phyloP scores from a whole-genome alignment of 1,284 basidiomycete genomes.

The Moniliophthora roreri region DNA sequence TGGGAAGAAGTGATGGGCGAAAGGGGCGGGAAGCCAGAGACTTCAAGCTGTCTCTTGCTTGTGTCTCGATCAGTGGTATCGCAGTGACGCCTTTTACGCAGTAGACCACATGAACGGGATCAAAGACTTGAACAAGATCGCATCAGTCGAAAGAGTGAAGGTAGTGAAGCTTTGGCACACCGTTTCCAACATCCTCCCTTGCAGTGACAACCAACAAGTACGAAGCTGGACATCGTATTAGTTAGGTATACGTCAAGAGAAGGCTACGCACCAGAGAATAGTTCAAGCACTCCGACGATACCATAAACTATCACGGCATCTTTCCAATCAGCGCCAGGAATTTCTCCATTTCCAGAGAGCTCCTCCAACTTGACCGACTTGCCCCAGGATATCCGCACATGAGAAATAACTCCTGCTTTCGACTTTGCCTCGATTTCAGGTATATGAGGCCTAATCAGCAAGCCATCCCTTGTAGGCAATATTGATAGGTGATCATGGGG shows the following conservation, averaged over 20 bases:
- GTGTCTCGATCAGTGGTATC: constrained; percentile 63
- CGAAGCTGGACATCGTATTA: constrained; percentile 45
- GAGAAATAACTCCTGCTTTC: constrained; percentile 23
- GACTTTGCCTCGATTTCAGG: constrained; percentile 29
- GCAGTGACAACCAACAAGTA: constrained; percentile 70
- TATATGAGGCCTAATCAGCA: constrained; percentile 61
- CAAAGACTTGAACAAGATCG: constrained; percentile 49
- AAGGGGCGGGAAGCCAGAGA: constrained; percentile 47
- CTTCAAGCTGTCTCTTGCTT: constrained; percentile 52
- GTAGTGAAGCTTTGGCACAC: constrained; percentile 43
- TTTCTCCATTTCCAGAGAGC: constrained; percentile 33
- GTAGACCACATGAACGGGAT: constrained; percentile 58
- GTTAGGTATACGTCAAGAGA: background rate
- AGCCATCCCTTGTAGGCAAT: constrained; percentile 54
- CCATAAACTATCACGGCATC: constrained; percentile 65
- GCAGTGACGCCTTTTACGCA: constrained; percentile 63
- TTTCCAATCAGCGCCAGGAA: constrained; percentile 46
- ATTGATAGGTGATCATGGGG: constrained; percentile 68
- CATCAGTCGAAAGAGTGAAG: constrained; percentile 15
- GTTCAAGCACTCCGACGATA: constrained; percentile 66
- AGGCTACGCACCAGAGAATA: constrained; percentile 59
- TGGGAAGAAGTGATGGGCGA: constrained; percentile 43
- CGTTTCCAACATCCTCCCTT: constrained; percentile 55
- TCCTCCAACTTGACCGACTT: constrained; percentile 58
- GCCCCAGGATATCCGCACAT: constrained; percentile 63